Base-by-base conservation (phyloP, 2,329 filamentous ascomycete genomes). In the Escovopsis sp. region DNA sequence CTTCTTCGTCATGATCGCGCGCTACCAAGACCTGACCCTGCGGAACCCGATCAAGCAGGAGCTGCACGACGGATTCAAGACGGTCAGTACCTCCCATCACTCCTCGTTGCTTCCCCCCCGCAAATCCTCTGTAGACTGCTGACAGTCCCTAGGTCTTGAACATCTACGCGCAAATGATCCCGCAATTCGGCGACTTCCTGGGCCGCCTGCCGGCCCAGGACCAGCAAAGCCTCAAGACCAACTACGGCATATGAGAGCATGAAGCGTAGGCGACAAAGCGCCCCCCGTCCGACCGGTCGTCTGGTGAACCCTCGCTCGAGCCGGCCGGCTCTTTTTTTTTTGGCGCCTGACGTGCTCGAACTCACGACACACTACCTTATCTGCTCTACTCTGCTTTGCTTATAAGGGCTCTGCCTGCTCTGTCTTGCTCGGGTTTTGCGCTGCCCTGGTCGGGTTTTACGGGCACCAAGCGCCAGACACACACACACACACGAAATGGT, bases 1-100 rank as follows among this genome's bases (percentile, higher is more conserved):
- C 43, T 93, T 91, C 63, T 94, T 98, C 59, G 73, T 70, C 40
- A 73, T 84, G 43, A 93, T 96, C 64, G 84, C 89, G 13, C 71
- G 74, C 45, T 94, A 87, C 58, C 75, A 76, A 44, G 74, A 80
- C 48, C 72, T 79, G 47, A 68, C 71, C 46, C 65, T 75, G 42
- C 70, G 70, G 44, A 76, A 67, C 44, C 72, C 76, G 20, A 61
- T 75, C 48, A 79, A 79, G 55, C 71, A 75, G 49, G 76, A 80
- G 45, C 67, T 86, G 41, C 74, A 81, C 43, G 72, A 76, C 41
- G 76, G 79, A 33, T 93, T 94, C 61, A 78, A 84, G 56, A 76
- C 81, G 62, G 85, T 89, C 59, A 66, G 76, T 60, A 32, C 13
- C 10, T n/a, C 34, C 5, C 20, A 12, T 34, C 6, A 16, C n/a